Percentiles rank a stretch among this genome's conserved stretches.
phyloP scores from a whole-genome alignment of 1,284 basidiomycete genomes.

The Tremellales sp. region DNA sequence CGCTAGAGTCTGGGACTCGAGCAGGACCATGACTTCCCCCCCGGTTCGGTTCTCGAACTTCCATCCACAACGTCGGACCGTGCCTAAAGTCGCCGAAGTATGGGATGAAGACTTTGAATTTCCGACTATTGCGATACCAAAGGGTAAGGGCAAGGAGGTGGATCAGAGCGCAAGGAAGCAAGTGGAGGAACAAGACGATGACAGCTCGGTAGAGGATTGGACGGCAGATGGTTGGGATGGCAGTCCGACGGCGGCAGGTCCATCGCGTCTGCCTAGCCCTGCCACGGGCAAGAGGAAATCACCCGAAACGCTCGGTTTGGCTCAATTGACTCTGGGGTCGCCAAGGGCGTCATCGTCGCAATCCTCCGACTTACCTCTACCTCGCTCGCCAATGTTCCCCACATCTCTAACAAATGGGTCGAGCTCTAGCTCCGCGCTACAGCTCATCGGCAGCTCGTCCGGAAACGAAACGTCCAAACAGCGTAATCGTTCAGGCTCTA shows the following conservation, averaged over 20 bases:
- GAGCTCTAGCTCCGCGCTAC: conserved; percentile 8
- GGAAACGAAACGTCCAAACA: conserved; percentile 1
- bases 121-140: conserved; percentile 8
- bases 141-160: background rate
- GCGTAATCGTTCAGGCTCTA: conserved; percentile 11
- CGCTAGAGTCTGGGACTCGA: no score
- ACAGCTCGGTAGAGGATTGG: conserved; percentile 16
- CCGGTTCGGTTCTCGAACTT: no score
- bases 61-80: no score
- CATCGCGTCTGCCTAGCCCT: background rate
- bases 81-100: conserved; percentile 30
- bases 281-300: conserved; percentile 1
- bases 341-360: conserved; percentile 15
- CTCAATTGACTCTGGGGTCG: background rate
- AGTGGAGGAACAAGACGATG: background rate
- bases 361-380: conserved; percentile 10
- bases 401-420: conserved; percentile 3
- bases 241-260: conserved; percentile 8
- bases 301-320: conserved; percentile 5
- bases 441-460: background rate
- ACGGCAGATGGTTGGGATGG: conserved; percentile 12
- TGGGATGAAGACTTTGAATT: conserved; percentile 50
- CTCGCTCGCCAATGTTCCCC: conserved; percentile 4
- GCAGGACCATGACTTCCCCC: no score
- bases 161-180: background rate